phyloP scores from a whole-genome alignment of 345 rosid genomes.

The Brassica rapa region DNA sequence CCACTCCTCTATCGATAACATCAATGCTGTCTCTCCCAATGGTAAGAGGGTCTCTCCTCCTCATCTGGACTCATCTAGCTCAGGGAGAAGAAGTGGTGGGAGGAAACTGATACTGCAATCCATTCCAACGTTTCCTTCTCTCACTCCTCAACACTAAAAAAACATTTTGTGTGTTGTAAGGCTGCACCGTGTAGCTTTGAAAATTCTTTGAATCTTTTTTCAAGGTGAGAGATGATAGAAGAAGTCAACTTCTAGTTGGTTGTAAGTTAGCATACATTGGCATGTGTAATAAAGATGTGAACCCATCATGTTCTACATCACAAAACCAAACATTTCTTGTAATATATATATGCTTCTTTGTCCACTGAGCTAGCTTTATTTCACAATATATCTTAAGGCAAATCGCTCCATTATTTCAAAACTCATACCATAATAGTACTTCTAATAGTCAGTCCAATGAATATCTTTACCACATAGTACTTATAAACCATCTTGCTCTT shows the following conservation, averaged over 20 bases:
- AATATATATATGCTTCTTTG: slow-evolving; percentile 3
- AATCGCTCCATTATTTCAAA: slow-evolving; percentile 2
- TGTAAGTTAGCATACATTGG: slow-evolving; percentile 32
- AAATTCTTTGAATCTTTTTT: slow-evolving; percentile 37
- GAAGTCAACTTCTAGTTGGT: slow-evolving; percentile 43
- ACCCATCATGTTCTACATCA: slow-evolving; percentile 26
- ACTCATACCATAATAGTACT: neutral
- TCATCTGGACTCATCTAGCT: slow-evolving; percentile 46
- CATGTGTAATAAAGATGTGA: slow-evolving; percentile 39
- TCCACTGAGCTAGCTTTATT: slow-evolving; percentile 18
- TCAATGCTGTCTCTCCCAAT: slow-evolving; percentile 77
- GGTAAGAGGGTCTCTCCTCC: slow-evolving; percentile 96
- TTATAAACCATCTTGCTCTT: slow-evolving; percentile 42
- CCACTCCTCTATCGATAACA: slow-evolving; percentile 41
- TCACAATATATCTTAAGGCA: slow-evolving; percentile 12
- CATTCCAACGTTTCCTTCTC: slow-evolving; percentile 93
- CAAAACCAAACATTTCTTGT: slow-evolving; percentile 13
- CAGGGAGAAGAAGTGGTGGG: slow-evolving; percentile 61
- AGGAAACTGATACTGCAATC: slow-evolving; percentile 88
- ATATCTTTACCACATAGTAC: slow-evolving; percentile 16
- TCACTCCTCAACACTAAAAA: slow-evolving; percentile 77
- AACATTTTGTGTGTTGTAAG: neutral
- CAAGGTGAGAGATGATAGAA: slow-evolving; percentile 24
- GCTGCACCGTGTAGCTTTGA: slow-evolving; percentile 9
- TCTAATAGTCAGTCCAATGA: slow-evolving; percentile 7